Evolutionary conservation across 495 filamentous ascomycete species (phyloP).

Genomic region (Hypomontagnella monticulosa): DNA sequence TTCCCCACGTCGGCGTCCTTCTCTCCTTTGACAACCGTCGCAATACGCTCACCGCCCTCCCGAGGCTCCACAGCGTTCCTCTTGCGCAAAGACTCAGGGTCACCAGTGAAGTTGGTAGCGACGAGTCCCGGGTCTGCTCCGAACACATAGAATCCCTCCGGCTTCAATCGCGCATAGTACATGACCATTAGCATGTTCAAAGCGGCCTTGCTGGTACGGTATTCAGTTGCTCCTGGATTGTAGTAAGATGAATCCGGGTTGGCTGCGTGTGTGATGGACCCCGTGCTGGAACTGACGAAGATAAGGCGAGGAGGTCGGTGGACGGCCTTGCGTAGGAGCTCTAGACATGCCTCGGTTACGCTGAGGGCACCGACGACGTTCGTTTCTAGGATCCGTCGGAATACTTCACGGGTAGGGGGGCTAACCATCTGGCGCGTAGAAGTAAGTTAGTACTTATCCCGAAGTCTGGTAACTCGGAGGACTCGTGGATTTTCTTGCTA

Average conservation of each 20-base stretch:
- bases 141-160: conserved; percentile 26
- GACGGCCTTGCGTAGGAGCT: conserved; percentile 50
- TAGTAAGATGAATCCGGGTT: conserved; percentile 27
- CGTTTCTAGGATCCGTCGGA: conserved; percentile 49
- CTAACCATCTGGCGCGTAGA: conserved; percentile 21
- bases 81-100: conserved; percentile 37
- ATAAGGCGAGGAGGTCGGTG: conserved; percentile 29
- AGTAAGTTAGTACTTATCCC: too few species aligned
- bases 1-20: conserved; percentile 45
- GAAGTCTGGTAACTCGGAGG: too few species aligned
- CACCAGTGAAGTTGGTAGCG: conserved; percentile 26
- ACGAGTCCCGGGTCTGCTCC: conserved; percentile 31
- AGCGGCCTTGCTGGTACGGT: conserved; percentile 51
- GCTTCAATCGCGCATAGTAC: conserved; percentile 29
- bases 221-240: conserved; percentile 23
- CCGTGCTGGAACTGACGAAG: conserved; percentile 45
- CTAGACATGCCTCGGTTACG: conserved; percentile 55
- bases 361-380: conserved; percentile 54
- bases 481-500: too few species aligned
- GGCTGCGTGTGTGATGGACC: conserved; percentile 47
- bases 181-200: conserved; percentile 52
- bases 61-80: conserved; percentile 43
- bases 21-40: conserved; percentile 45
- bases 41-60: conserved; percentile 43
- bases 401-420: conserved; percentile 39